Evolutionary conservation across 2,329 filamentous ascomycete genomes (phyloP).

Genomic region (Cadophora sp.): DNA sequence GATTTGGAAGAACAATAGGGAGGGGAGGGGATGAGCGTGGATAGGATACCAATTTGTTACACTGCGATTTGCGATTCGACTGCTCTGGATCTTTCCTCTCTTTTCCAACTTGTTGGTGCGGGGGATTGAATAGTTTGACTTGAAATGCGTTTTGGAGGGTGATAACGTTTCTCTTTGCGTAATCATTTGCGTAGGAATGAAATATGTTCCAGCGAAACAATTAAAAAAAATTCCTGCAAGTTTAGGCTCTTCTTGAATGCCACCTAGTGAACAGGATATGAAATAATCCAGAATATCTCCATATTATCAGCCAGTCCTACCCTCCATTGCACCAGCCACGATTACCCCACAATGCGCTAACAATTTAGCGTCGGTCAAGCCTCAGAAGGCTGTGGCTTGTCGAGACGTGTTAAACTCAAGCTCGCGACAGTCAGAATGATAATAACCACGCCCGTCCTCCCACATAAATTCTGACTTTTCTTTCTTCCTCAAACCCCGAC

Average conservation of each 20-base stretch:
- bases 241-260: too few species aligned
- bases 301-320: too few species aligned
- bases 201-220: too few species aligned
- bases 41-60: slow-evolving; percentile 25
- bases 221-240: too few species aligned
- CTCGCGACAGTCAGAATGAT: not conserved
- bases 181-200: too few species aligned
- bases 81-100: not conserved
- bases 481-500: not conserved
- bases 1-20: not conserved
- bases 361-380: slow-evolving; percentile 10
- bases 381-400: slow-evolving; percentile 20
- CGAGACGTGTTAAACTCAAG: slow-evolving; percentile 35
- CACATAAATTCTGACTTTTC: not conserved
- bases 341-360: slow-evolving; percentile 25
- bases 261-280: too few species aligned
- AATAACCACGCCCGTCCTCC: not conserved
- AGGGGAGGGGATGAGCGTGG: slow-evolving; percentile 4
- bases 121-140: not conserved
- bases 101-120: not conserved
- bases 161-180: not conserved
- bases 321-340: slow-evolving; percentile 15
- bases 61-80: not conserved
- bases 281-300: too few species aligned
- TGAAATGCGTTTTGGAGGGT: not conserved